Percentiles rank a stretch among this genome's conserved stretches.
phyloP scores from a whole-genome alignment of 1,284 basidiomycete genomes.

The Anthracocystis panici-leucophaei region DNA sequence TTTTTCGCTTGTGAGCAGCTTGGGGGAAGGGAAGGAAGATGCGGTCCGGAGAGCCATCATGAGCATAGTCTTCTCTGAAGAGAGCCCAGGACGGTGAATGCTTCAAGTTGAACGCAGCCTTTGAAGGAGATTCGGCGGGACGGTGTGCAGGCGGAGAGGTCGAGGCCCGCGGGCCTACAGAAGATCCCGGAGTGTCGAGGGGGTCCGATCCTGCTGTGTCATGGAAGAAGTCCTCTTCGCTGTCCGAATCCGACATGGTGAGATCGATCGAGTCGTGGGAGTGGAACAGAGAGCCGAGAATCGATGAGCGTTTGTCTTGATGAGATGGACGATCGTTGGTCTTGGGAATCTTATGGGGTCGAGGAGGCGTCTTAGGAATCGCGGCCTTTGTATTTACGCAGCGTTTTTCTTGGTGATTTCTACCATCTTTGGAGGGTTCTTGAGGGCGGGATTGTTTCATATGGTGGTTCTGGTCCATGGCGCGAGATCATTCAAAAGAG shows the following conservation, averaged over 20 bases:
- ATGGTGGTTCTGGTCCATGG: background rate
- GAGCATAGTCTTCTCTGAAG: slow-evolving; percentile 2
- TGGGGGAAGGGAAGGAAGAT: slow-evolving; percentile 19
- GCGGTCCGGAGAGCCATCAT: background rate
- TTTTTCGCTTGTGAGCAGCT: background rate
- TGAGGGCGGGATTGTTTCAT: background rate
- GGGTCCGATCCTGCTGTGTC: background rate
- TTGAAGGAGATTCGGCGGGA: background rate
- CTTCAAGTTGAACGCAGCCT: background rate
- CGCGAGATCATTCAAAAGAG: too few relatives aligned
- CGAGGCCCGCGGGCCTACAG: slow-evolving; percentile 1
- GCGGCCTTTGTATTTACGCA: background rate
- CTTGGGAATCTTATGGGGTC: background rate
- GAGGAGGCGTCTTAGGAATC: background rate
- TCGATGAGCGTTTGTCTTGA: background rate
- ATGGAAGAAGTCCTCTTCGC: slow-evolving; percentile 15
- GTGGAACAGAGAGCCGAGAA: slow-evolving; percentile 11
- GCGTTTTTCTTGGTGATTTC: background rate
- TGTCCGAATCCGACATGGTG: slow-evolving; percentile 14
- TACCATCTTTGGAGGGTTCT: too few relatives aligned
- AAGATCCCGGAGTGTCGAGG: slow-evolving; percentile 17
- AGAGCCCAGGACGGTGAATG: slow-evolving; percentile 9
- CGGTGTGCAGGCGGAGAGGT: background rate
- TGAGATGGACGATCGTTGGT: background rate
- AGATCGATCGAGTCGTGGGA: slow-evolving; percentile 7